Base-by-base conservation (phyloP, 768 basidiomycete species). In the Sarcodon aspratus region DNA sequence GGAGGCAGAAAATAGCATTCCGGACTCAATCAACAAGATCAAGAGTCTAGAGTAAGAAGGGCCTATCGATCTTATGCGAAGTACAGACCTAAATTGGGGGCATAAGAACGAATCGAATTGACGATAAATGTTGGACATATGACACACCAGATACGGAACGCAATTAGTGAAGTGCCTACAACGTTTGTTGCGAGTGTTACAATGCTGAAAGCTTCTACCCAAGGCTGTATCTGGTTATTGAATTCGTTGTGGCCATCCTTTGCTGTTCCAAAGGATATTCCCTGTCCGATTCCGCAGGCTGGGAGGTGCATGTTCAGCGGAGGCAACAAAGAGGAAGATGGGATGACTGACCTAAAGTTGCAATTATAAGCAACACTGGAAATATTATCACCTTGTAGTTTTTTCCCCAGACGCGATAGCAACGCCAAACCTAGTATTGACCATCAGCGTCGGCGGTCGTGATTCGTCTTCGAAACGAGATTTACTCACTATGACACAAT, bases 151-250 rank as follows among this genome's bases (percentile, higher is more conserved):
- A 64, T 60, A 4, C 66, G 57, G 15, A 58, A 40, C 3, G 62
- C 59, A 51, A 67, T 66, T 34, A 67, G 58, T 9, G 52, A 45
- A 4, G 65, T 65, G 32, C 63, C 61, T 12, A 54, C 46, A 11
- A 66, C 57, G 54, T 67, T 68, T 31, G 63, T 67, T 0, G 57
- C 54, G 15, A 67, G 59, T 1, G 66, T 63, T 15, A 67, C 52
- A 10, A 55, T 50, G 55, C 67, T 65, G 17, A 66, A 51, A n/a
- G 64, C 59, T 36, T 64, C 63, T 50, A 66, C 63, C 64, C 66
- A 65, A 9, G 56, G 50, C 42, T 58, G 54, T 15, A 66, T 55
- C 8, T 57, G 49, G 33, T 53, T 49, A 10, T 55, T 58, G 47
- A 69, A 68, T 12, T 65, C 66, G 42, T 59, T 63, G 44, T 67